These are phyloP conservation scores for Millerozyma acaciae DNA, from an alignment of 805 yeast genomes.

Conservation along the genomic window DNA sequence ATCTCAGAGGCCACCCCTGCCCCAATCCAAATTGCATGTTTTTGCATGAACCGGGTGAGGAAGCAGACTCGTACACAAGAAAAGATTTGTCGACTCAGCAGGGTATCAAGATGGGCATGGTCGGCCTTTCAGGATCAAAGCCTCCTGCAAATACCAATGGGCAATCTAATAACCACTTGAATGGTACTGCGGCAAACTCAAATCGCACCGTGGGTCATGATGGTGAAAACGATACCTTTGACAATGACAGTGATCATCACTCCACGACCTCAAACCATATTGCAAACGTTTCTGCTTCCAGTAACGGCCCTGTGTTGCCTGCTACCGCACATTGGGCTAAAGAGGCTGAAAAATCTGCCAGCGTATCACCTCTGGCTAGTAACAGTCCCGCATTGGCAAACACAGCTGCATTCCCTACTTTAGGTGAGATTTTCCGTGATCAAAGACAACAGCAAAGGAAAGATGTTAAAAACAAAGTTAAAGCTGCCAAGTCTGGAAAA, in stretches of 20 bases:
- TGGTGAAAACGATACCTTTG: constrained; percentile 12
- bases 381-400: constrained; percentile 38
- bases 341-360: constrained; percentile 20
- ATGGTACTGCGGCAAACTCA: constrained; percentile 15
- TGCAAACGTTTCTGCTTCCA: constrained; percentile 9
- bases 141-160: constrained; percentile 15
- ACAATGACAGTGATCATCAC: constrained; percentile 14
- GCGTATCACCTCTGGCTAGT: constrained; percentile 36
- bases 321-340: constrained; percentile 67
- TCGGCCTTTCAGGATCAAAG: constrained; percentile 23
- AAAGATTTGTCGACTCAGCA: constrained; percentile 79
- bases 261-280: constrained; percentile 1
- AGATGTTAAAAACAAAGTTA: constrained; percentile 24
- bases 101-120: constrained; percentile 54
- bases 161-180: constrained; percentile 18
- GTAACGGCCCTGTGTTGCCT: constrained; percentile 54
- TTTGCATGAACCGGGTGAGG: constrained; percentile 98
- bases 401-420: constrained; percentile 56
- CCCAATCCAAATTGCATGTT: constrained; percentile 99
- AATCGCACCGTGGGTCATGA: constrained; percentile 16
- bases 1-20: constrained; percentile 90
- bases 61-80: constrained; percentile 93
- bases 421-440: constrained; percentile 44
- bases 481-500: constrained; percentile 27
- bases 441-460: constrained; percentile 29